Evolutionary conservation across 768 basidiomycete genomes (phyloP), one percentile per base, ranked within the genome.

Genomic region (Artomyces pyxidatus): DNA sequence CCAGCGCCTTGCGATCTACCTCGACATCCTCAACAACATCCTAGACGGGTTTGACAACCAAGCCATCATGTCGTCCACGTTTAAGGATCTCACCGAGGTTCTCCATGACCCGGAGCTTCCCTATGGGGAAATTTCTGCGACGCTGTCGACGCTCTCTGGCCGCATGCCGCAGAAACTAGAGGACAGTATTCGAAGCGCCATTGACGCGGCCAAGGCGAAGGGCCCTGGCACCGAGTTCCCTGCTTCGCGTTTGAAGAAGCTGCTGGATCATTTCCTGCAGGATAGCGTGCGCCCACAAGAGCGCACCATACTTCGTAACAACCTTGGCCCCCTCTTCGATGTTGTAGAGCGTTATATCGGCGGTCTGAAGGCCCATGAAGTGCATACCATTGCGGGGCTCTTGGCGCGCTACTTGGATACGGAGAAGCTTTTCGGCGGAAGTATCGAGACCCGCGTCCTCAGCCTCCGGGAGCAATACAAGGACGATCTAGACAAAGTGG

Each of bases 21-120:
- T 85, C 46, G 76, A 78, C 54, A 76, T 85, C 48, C 75, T 99
- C 45, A 80, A 83, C 64, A 92, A 97, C 68, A 94, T 96, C 58
- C 76, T 99, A 52, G 88, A 92, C 49, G 96, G 96, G 30, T 99
- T 86, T 67, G 96, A 99, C 69, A 97, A 97, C 69, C 89, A 92
- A 61, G 85, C 91, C 5, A 74, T 88, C 56, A 92, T 98, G 87
- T 74, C 76, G 17, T 68, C 83, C 4, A 89, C 90, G 10, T 73
- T 97, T 61, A 94, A 91, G 65, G 86, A 92, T 39, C 82, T 99
- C 50, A 73, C 90, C 58, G 71, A 80, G 30, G 81, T 90, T 35
- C 76, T 99, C 28, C 83, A 85, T 52, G 77, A 93, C 59, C 78
- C 85, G 6, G 88, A 89, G 53, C 81, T 98, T 23, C 93, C 96